These are phyloP conservation scores for Cordyceps militaris DNA, from an alignment of 2,329 filamentous ascomycete genomes.

Conservation along the genomic window DNA sequence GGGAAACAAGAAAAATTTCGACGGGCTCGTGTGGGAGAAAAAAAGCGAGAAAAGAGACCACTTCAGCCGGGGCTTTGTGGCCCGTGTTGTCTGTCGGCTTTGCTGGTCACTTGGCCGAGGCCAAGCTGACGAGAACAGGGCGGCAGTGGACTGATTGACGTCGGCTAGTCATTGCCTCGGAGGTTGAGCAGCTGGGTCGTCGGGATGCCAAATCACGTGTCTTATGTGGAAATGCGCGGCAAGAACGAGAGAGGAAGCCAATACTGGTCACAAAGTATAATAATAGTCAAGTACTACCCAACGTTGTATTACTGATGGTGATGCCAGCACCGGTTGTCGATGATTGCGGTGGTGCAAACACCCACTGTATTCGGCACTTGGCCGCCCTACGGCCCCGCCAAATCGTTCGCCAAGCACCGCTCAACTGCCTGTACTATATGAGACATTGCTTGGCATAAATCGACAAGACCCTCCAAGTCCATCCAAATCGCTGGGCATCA, in stretches of 20 bases:
- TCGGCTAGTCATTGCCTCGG: neutral
- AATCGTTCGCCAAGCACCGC: conserved; percentile 5
- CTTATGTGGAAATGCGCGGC: too few species aligned
- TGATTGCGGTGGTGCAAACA: too few species aligned
- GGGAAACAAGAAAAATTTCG: neutral
- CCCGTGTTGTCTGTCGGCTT: neutral
- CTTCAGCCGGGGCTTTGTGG: neutral
- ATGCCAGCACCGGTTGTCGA: too few species aligned
- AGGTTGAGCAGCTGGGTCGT: too few species aligned
- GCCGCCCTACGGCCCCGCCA: neutral
- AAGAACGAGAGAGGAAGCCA: too few species aligned
- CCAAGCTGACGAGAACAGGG: neutral
- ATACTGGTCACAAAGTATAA: too few species aligned
- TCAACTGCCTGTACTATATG: neutral
- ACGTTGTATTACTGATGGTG: too few species aligned
- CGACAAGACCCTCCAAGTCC: neutral
- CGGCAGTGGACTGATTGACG: neutral
- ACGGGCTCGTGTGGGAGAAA: neutral
- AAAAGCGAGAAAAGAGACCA: neutral
- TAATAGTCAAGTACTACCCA: too few species aligned
- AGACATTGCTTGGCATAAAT: neutral
- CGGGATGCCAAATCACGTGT: neutral
- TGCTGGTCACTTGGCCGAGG: neutral
- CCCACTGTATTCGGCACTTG: neutral
- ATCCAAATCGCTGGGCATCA: neutral